Evolutionary conservation across 2,329 filamentous ascomycete species (phyloP), one percentile per base, ranked within the genome.

Genomic region (Aspergillus uvarum): DNA sequence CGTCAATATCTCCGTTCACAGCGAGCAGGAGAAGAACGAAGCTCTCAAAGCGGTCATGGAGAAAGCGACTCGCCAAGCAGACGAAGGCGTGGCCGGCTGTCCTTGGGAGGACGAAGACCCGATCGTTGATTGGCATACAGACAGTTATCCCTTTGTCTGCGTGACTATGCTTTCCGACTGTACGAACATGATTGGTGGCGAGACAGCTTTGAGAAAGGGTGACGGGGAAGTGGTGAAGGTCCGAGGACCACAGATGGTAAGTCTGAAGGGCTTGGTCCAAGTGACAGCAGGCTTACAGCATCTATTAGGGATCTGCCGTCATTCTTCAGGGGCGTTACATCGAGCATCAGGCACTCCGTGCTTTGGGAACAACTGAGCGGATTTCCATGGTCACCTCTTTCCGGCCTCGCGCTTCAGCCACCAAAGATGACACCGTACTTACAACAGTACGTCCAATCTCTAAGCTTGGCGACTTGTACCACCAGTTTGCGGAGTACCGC

Each of bases 241-340:
- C 50, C 79, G 85, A 56, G 85, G 85, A 12, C 85, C 85, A 4
- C 78, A 82, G 56, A 85, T 85, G 80, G 85, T 85, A 77, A 72
- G 79, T 67, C 47, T 16, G 47, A 48, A 14, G 11, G 44, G 4
- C 24, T n/a, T 26, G 19, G 1, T 35, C 12, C 2, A 24, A 16
- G 24, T 21, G 21, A 19, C 5, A 48, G 24, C 14, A 51, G 24
- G 24, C 59, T 64, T 42, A 62, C 44, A 19, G 14, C 22, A 24
- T 22, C n/a, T 35, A 11, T 38, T 65, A 87, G 84, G 86, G 85
- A 16, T 85, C 81, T 54, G 86, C 84, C 3, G 84, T 88, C 1
- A 79, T 89, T n/a, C 77, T 89, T 47, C 87, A 89, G 71, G 87
- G 87, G 16, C 80, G 87, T 22, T 88, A 89, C 74, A 87, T 89